Evolutionary conservation across 1,284 basidiomycete species (phyloP).

Genomic region (Cutaneotrichosporon cutaneum): DNA sequence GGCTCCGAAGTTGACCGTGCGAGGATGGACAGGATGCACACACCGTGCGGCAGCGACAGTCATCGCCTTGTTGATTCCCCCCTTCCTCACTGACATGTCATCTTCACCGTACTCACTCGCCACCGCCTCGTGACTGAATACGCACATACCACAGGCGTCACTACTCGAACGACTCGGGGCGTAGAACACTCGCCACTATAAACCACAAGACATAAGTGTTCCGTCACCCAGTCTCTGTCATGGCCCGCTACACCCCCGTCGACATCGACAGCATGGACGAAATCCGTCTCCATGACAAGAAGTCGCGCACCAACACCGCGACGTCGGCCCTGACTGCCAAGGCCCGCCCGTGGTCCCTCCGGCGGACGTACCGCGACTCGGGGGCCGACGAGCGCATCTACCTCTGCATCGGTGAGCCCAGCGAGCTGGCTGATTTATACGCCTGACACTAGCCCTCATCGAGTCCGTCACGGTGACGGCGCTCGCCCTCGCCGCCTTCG

Average conservation of each 20-base stretch:
- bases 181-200: too few relatives aligned
- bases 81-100: too few relatives aligned
- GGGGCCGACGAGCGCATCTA: neutral
- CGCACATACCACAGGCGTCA: too few relatives aligned
- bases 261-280: neutral
- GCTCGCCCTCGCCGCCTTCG: conserved; percentile 35
- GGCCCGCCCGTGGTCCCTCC: neutral
- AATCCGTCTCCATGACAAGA: neutral
- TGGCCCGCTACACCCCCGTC: neutral
- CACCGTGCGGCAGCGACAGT: too few relatives aligned
- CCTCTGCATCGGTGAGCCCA: neutral
- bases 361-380: neutral
- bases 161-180: too few relatives aligned
- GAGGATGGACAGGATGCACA: too few relatives aligned
- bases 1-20: too few relatives aligned
- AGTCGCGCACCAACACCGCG: neutral
- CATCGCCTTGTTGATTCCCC: too few relatives aligned
- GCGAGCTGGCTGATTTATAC: neutral
- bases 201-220: too few relatives aligned
- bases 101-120: too few relatives aligned
- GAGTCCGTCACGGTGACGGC: conserved; percentile 28
- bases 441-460: conserved; percentile 4
- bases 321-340: neutral
- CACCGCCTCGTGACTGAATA: too few relatives aligned
- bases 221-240: too few relatives aligned